Evolutionary conservation across 31 red algal genomes (phyloP), one percentile per base, ranked within the genome.

Genomic region (Odonthalia washingtoniensis): DNA sequence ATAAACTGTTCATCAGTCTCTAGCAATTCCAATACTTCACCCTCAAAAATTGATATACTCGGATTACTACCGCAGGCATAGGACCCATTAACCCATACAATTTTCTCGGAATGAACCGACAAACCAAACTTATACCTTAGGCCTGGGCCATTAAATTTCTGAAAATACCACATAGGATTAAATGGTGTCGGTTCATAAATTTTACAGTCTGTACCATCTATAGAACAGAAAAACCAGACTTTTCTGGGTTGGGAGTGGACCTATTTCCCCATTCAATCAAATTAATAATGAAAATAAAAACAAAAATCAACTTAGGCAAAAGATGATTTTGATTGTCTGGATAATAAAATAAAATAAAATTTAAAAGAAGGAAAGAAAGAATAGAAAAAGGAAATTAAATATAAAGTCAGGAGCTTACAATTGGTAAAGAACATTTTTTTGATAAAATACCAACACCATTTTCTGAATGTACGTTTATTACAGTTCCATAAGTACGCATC

Each of bases 181-280:
- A 82, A 82, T 3, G 46, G 52, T 5, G 40, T 40, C 4, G 78
- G 78, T 38, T 82, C 53, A 2, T 38, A 24, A 4, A 82, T 66
- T 35, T 28, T 9, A 35, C 52, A 82, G 78, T 82, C 78, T 3
- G 60, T 82, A 30, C 78, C 78, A 82, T 82, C 78, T n/a, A n/a
- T n/a, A n/a, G n/a, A 82, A 57, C 49, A 57, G 49, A 57, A 21
- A 21, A 57, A 57, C 49, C 9, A 57, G 12, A 57, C 12, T 21
- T 21, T 57, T 9, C 12, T 14, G 21, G 9, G 9, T 14, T 21
- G 49, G 49, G 49, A 57, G 49, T 57, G 9, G 49, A 14, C 9
- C 12, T 57, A 57, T 21, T 14, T 57, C 9, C 9, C 9, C 49
- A 21, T 14, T 57, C 49, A 57, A 9, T 57, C 49, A 9, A 57